Percentiles rank a stretch among this genome's conserved stretches.
Evolutionary conservation across 2,329 filamentous ascomycete genomes (phyloP).

Genomic region (Aspergillus cejpii): DNA sequence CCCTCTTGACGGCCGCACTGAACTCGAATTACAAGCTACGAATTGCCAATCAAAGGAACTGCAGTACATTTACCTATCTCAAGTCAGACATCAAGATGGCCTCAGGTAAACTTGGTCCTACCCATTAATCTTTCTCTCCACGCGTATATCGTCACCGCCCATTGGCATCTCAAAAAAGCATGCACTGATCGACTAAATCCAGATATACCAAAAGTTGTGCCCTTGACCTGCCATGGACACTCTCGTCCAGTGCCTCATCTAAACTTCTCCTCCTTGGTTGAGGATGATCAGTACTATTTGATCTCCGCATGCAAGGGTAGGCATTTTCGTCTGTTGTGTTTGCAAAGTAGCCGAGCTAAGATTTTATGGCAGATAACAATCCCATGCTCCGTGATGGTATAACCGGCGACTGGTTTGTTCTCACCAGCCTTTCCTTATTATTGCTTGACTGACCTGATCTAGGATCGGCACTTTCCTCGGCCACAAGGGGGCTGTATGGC

Average conservation of each 20-base stretch:
- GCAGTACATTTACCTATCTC: constrained; percentile 6
- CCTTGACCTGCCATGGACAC: constrained; percentile 89
- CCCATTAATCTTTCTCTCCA: neutral
- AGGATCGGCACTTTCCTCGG: constrained; percentile 96
- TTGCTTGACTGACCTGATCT: constrained; percentile 8
- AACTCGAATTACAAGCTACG: constrained; percentile 6
- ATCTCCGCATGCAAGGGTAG: constrained; percentile 87
- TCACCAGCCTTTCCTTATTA: neutral
- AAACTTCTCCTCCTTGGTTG: constrained; percentile 75
- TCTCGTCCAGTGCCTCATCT: constrained; percentile 88
- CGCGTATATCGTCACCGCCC: no score
- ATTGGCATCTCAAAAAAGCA: no score
- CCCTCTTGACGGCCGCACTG: constrained; percentile 14
- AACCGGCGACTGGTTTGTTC: constrained; percentile 76
- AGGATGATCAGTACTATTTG: constrained; percentile 80
- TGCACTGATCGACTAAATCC: constrained; percentile 10
- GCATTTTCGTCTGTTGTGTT: constrained; percentile 2
- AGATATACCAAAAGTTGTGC: constrained; percentile 60
- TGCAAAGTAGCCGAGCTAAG: neutral
- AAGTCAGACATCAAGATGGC: constrained; percentile 16
- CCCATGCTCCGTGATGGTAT: constrained; percentile 96
- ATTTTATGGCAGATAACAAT: constrained; percentile 66
- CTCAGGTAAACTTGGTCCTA: constrained; percentile 17
- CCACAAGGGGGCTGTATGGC: constrained; percentile 97
- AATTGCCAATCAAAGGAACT: neutral